These are phyloP conservation scores for Yamadazyma taylorii DNA, from an alignment of 1,139 yeast species.

Conservation along the genomic window DNA sequence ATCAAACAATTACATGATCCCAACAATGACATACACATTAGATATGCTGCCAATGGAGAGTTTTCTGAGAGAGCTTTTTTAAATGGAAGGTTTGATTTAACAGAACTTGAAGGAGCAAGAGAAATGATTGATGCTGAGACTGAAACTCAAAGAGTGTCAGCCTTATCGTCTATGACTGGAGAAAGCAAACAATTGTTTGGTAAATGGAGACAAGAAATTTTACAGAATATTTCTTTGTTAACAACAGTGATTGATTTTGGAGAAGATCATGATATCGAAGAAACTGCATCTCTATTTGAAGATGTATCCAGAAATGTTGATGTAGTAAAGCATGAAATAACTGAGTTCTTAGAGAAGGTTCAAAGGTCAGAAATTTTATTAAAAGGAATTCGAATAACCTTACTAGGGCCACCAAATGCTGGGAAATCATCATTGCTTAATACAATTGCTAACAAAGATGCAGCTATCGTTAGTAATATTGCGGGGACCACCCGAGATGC, in stretches of 20 bases:
- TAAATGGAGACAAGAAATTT: slow-evolving; percentile 66
- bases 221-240: slow-evolving; percentile 68
- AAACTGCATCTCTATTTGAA: slow-evolving; percentile 49
- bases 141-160: slow-evolving; percentile 78
- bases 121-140: slow-evolving; percentile 94
- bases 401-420: slow-evolving; percentile 94
- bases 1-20: slow-evolving; percentile 54
- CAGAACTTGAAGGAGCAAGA: slow-evolving; percentile 87
- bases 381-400: slow-evolving; percentile 69
- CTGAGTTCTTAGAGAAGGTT: slow-evolving; percentile 49
- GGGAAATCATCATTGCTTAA: slow-evolving; percentile 91
- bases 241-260: slow-evolving; percentile 95
- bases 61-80: slow-evolving; percentile 81
- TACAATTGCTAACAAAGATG: slow-evolving; percentile 69
- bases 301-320: slow-evolving; percentile 48
- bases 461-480: slow-evolving; percentile 86
- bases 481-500: slow-evolving; percentile 96
- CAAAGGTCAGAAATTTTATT: slow-evolving; percentile 63
- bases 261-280: slow-evolving; percentile 86
- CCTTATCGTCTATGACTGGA: slow-evolving; percentile 74
- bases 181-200: slow-evolving; percentile 53
- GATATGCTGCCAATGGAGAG: slow-evolving; percentile 93
- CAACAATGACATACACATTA: slow-evolving; percentile 40
- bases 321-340: slow-evolving; percentile 45
- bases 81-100: slow-evolving; percentile 67